These are phyloP conservation scores for Lasiosphaeria hispida DNA, from an alignment of 495 filamentous ascomycete species.

Conservation along the genomic window DNA sequence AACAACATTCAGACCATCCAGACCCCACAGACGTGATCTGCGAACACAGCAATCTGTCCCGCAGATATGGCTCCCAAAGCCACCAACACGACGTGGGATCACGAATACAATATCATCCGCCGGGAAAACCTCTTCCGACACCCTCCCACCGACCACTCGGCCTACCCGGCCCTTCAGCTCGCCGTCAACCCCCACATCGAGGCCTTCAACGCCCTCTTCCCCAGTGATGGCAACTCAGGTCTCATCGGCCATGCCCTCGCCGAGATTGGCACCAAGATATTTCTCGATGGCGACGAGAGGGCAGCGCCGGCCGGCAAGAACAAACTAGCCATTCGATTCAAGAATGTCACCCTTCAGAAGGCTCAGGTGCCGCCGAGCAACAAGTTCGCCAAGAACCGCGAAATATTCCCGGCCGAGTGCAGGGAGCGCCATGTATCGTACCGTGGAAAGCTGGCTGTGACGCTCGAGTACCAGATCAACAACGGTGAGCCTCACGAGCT, in stretches of 20 bases:
- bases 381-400: constrained; percentile 74
- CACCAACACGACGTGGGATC: constrained; percentile 69
- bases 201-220: constrained; percentile 93
- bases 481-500: constrained; percentile 77
- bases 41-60: not conserved
- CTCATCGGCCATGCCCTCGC: constrained; percentile 72
- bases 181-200: constrained; percentile 88
- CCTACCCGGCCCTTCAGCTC: constrained; percentile 80
- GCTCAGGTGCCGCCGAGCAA: constrained; percentile 71
- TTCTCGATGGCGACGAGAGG: constrained; percentile 72
- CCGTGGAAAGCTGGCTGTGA: constrained; percentile 76
- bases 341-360: constrained; percentile 75
- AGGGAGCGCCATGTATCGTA: constrained; percentile 92
- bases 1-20: not conserved
- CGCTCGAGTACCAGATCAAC: constrained; percentile 80
- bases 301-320: constrained; percentile 59
- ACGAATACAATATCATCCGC: constrained; percentile 74
- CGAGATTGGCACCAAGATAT: constrained; percentile 87
- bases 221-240: constrained; percentile 54
- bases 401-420: constrained; percentile 89
- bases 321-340: constrained; percentile 68
- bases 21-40: not conserved
- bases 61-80: constrained; percentile 52
- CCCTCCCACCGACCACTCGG: constrained; percentile 80
- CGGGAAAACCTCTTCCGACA: constrained; percentile 84